Percentiles rank a stretch among this genome's conserved stretches.
These are phyloP conservation scores for Venturia effusa DNA, from an alignment of 2,329 filamentous ascomycete genomes.

Conservation along the genomic window DNA sequence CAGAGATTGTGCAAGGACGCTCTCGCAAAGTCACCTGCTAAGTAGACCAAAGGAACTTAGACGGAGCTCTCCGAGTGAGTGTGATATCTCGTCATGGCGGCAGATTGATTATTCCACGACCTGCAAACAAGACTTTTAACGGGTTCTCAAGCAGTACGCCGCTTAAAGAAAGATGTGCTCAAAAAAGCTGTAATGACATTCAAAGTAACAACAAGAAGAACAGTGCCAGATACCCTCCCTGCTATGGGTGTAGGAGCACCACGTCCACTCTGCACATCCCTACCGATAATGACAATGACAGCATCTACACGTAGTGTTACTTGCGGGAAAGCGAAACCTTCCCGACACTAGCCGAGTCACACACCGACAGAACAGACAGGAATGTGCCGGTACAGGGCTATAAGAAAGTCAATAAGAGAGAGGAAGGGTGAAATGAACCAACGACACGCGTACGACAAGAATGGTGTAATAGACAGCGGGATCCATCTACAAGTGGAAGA, in stretches of 20 bases:
- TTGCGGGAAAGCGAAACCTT: too few relatives aligned
- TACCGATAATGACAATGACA: neutral
- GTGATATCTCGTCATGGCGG: neutral
- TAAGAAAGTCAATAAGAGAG: too few relatives aligned
- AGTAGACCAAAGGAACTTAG: slow-evolving; percentile 52
- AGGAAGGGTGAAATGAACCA: neutral
- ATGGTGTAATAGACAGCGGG: neutral
- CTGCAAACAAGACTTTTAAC: neutral
- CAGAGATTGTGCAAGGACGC: neutral
- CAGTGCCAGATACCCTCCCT: neutral
- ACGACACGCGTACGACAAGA: neutral
- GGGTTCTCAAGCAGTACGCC: too few relatives aligned
- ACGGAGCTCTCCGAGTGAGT: neutral
- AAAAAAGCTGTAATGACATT: neutral
- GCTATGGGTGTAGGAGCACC: neutral
- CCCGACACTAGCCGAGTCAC: too few relatives aligned
- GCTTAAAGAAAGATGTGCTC: neutral
- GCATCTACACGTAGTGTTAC: neutral
- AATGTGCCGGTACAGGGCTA: too few relatives aligned
- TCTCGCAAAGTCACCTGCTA: neutral
- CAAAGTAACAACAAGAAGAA: neutral
- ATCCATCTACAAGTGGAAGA: neutral
- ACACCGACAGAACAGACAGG: neutral
- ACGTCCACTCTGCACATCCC: neutral
- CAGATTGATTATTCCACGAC: neutral